phyloP scores from a whole-genome alignment of 108 stramenopile genomes.

The Nitzschia inconspicua region DNA sequence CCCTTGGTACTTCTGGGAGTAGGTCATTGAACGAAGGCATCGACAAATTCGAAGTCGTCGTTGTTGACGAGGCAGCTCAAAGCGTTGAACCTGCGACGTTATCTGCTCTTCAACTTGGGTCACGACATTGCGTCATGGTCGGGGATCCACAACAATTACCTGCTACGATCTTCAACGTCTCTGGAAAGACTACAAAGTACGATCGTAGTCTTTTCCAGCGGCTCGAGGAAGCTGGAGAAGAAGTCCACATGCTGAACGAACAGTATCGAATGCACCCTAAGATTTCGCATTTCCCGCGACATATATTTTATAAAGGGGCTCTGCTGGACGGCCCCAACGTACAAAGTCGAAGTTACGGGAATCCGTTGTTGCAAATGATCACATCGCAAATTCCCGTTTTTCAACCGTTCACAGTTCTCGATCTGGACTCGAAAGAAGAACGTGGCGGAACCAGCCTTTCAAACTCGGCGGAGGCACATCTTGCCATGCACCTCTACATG shows the following conservation, averaged over 20 bases:
- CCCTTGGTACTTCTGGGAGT: slow-evolving; percentile 91
- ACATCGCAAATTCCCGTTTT: slow-evolving; percentile 40
- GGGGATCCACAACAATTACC: slow-evolving; percentile 99
- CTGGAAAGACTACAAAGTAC: slow-evolving; percentile 78
- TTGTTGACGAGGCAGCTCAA: slow-evolving; percentile 99
- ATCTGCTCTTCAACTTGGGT: slow-evolving; percentile 88
- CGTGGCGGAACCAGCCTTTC: slow-evolving; percentile 79
- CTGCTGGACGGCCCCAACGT: slow-evolving; percentile 86
- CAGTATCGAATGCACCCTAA: slow-evolving; percentile 96
- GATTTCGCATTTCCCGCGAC: slow-evolving; percentile 86
- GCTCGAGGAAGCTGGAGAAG: slow-evolving; percentile 89
- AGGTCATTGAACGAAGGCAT: slow-evolving; percentile 67
- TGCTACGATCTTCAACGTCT: slow-evolving; percentile 92
- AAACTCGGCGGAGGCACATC: slow-evolving; percentile 71
- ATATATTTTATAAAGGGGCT: slow-evolving; percentile 83
- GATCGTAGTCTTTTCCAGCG: slow-evolving; percentile 96
- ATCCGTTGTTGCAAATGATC: slow-evolving; percentile 53
- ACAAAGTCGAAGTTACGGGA: slow-evolving; percentile 55
- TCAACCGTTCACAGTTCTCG: slow-evolving; percentile 75
- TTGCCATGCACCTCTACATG: slow-evolving; percentile 69
- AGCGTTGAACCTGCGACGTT: slow-evolving; percentile 94
- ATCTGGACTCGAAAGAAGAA: slow-evolving; percentile 82
- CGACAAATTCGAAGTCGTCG: slow-evolving; percentile 92
- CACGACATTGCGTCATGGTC: slow-evolving; percentile 86
- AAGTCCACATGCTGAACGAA: slow-evolving; percentile 90